Base-by-base conservation (phyloP, 139 green algal species). In the Axilococcus clingmanii region DNA sequence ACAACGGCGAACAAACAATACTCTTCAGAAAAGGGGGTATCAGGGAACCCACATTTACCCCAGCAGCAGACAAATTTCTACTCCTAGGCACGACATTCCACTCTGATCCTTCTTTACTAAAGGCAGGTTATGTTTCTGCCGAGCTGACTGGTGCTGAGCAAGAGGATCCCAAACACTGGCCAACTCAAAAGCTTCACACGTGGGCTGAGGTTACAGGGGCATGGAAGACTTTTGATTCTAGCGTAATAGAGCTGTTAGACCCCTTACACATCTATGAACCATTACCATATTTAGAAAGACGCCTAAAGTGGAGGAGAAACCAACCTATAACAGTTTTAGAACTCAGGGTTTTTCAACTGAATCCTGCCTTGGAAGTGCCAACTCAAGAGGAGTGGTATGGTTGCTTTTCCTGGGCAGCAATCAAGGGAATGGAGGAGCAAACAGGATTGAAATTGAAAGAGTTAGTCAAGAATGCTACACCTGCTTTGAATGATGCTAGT, bases 11-110 rank as follows among this genome's bases (percentile, higher is more conserved):
- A 9, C 55, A 74, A 33, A 68, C 55, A 5, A 46, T 86, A 12
- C 55, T 87, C 28, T 63, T 87, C 17, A 70, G 78, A 24, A 87
- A 87, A 55, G 79, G 79, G 11, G 79, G 79, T 43, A 86, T 87
- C 20, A 61, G 57, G 41, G 79, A 87, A 48, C 76, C 66, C 6
- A 65, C 49, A 0, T 83, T 79, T 45, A 63, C 12, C 6, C 61
- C 48, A 14, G 34, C 47, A 7, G 57, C 61, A 5, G 11, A 19
- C 7, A 17, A 35, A 6, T 83, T 82, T 33, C n/a, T 77, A 40
- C 53, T 82, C 4, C 76, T 82, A 32, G 67, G 67, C 4, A 82
- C 74, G 15, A 48, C 53, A 23, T 82, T 87, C 52, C 80, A 88
- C 37, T 69, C 55, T 2, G 59, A 83, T 2, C 40, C 52, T 2